Conservation (phyloP, 2,329 filamentous ascomycete species). For the Metarhizium humberi region DNA sequence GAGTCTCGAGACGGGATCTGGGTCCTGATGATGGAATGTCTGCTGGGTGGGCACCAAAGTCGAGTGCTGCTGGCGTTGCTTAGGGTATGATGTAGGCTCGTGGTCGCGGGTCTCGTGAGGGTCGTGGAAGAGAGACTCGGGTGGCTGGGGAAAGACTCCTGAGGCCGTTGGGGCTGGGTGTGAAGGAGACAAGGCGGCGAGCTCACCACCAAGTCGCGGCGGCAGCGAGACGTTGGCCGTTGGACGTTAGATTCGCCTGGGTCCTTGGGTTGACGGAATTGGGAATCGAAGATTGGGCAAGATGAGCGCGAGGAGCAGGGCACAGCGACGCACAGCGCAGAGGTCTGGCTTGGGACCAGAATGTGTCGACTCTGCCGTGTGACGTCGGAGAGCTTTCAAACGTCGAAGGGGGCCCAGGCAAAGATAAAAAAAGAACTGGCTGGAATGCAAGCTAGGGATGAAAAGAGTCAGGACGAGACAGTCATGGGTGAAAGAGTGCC, state of each 20-base stretch:
- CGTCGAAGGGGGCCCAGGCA: neutral
- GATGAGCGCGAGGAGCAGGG: neutral
- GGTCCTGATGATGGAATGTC: neutral
- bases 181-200: slow-evolving; percentile 38
- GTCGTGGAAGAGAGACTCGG: slow-evolving; percentile 36
- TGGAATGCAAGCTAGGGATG: neutral
- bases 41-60: slow-evolving; percentile 11
- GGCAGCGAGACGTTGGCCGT: slow-evolving; percentile 15
- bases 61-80: slow-evolving; percentile 31
- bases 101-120: slow-evolving; percentile 45
- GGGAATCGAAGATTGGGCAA: neutral
- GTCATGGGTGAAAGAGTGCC: slow-evolving; percentile 3
- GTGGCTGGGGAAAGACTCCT: slow-evolving; percentile 35
- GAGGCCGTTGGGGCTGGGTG: slow-evolving; percentile 24
- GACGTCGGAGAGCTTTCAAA: neutral
- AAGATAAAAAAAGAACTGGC: neutral
- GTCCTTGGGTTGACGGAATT: neutral
- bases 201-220: slow-evolving; percentile 28
- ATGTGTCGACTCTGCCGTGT: neutral
- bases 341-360: neutral
- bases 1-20: slow-evolving; percentile 22
- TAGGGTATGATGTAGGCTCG: slow-evolving; percentile 24
- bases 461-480: neutral
- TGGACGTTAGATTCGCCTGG: neutral
- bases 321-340: no score